Evolutionary conservation across 306 rosid genomes (phyloP).

Genomic region (Biancaea sappan): DNA sequence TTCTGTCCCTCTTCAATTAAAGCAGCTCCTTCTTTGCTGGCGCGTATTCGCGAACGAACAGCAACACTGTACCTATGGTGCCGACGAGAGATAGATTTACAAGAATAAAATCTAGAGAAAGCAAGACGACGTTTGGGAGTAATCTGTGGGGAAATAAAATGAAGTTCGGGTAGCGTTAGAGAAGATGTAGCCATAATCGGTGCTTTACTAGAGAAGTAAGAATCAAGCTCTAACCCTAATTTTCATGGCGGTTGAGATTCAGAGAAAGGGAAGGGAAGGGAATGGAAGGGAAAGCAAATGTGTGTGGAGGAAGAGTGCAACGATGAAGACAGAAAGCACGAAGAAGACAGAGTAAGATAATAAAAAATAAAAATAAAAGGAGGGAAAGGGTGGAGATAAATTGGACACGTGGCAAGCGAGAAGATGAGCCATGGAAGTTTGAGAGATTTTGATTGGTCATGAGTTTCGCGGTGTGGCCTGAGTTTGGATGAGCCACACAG

Average conservation of each 20-base stretch:
- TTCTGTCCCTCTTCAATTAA: slow-evolving; percentile 43
- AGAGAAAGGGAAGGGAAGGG: not conserved
- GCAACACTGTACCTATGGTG: slow-evolving; percentile 23
- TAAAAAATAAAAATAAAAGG: not conserved
- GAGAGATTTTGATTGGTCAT: slow-evolving; percentile 52
- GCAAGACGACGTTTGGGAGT: slow-evolving; percentile 49
- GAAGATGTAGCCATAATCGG: slow-evolving; percentile 60
- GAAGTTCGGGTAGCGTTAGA: slow-evolving; percentile 55
- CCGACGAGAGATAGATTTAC: slow-evolving; percentile 34
- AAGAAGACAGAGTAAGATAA: slow-evolving; percentile 13
- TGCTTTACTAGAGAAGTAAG: not conserved
- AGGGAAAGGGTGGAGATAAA: slow-evolving; percentile 55
- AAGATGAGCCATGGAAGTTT: slow-evolving; percentile 48
- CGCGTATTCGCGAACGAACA: slow-evolving; percentile 50
- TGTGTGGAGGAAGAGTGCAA: slow-evolving; percentile 6
- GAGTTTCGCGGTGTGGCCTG: slow-evolving; percentile 23
- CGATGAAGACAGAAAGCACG: slow-evolving; percentile 4
- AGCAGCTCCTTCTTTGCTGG: slow-evolving; percentile 60
- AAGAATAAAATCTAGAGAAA: slow-evolving; percentile 30
- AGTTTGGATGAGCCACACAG: slow-evolving; percentile 37
- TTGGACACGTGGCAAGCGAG: slow-evolving; percentile 64
- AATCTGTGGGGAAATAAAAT: slow-evolving; percentile 56
- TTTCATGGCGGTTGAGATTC: slow-evolving; percentile 44
- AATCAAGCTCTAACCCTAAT: slow-evolving; percentile 40
- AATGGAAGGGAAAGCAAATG: slow-evolving; percentile 1